phyloP scores from a whole-genome alignment of 202 grass and related monocot species.

The Zizania palustris region DNA sequence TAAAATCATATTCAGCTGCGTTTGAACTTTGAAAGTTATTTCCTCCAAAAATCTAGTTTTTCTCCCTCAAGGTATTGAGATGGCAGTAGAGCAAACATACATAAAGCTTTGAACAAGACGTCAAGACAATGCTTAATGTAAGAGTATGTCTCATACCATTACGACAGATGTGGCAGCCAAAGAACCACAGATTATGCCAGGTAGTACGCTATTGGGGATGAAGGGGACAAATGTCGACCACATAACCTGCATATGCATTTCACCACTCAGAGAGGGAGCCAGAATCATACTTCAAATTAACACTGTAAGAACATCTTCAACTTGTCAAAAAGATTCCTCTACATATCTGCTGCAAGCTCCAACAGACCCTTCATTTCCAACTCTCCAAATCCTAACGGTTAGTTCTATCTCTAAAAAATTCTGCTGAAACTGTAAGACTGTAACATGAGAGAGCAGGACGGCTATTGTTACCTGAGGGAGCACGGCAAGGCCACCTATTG shows the following conservation, averaged over 20 bases:
- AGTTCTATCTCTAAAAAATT: no score
- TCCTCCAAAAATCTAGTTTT: neutral
- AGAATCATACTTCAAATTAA: neutral
- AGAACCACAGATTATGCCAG: conserved; percentile 66
- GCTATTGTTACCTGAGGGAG: conserved; percentile 77
- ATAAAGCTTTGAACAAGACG: conserved; percentile 13
- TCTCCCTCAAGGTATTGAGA: conserved; percentile 9
- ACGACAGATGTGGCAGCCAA: conserved; percentile 64
- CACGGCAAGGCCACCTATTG: conserved; percentile 72
- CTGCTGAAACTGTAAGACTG: conserved; percentile 2
- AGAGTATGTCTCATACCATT: conserved; percentile 53
- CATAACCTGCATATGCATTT: conserved; percentile 73
- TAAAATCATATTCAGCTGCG: no score
- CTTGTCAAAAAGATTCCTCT: no score
- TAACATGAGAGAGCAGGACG: conserved; percentile 7
- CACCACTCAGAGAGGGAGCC: conserved; percentile 21
- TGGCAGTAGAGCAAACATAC: conserved; percentile 3
- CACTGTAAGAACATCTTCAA: no score
- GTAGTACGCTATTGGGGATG: conserved; percentile 81
- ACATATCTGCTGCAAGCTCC: no score
- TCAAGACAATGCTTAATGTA: conserved; percentile 26
- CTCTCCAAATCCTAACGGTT: no score
- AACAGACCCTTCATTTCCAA: no score
- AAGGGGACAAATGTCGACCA: conserved; percentile 95
- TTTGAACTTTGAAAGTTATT: neutral